Base-by-base conservation (phyloP, 2,329 filamentous ascomycete genomes). In the Xylariales sp. region DNA sequence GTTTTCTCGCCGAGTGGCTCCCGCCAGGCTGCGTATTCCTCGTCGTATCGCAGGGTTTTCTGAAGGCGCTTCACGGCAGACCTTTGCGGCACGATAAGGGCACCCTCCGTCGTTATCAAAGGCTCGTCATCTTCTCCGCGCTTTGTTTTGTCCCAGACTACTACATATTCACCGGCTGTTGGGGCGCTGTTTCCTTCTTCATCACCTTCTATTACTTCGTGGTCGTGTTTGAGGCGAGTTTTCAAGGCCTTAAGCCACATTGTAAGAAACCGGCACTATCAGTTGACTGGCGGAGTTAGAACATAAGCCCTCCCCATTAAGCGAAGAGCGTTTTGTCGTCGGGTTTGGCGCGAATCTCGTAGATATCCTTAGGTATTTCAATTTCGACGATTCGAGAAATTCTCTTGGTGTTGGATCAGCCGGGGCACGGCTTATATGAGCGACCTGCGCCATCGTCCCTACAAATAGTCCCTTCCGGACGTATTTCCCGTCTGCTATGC, bases 11-110 rank as follows among this genome's bases (percentile, higher is more conserved):
- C 67, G 18, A 70, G 61, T 1, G 71, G 64, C 30, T 60, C 52
- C 8, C 52, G 53, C 70, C 71, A 72, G 30, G 39, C 50, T 28
- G 61, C 71, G 54, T 71, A 74, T 53, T 74, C 71, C 1, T 60
- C 30, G 41, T 73, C 70, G 49, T 54, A 71, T 9, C 64, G 61
- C 3, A 74, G 58, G 3, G 69, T 69, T 34, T 70, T 65, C 43
- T 68, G 65, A 3, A 58, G 54, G 46, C 48, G 56, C 39, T 62
- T 54, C 3, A 49, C 18, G 0, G 55, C 39, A 3, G 62, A 18
- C 23, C 55, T 45, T 5, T 49, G 46, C 3, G 64, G 30, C 12
- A 63, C 12, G 30, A 63, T 55, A 2, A 59, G 53, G 3, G 57
- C 53, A 14, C 57, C 65, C 1, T 68, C 56, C 14, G 55, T 36